Evolutionary conservation across 345 rosid species (phyloP).

Genomic region (Salix brachista): DNA sequence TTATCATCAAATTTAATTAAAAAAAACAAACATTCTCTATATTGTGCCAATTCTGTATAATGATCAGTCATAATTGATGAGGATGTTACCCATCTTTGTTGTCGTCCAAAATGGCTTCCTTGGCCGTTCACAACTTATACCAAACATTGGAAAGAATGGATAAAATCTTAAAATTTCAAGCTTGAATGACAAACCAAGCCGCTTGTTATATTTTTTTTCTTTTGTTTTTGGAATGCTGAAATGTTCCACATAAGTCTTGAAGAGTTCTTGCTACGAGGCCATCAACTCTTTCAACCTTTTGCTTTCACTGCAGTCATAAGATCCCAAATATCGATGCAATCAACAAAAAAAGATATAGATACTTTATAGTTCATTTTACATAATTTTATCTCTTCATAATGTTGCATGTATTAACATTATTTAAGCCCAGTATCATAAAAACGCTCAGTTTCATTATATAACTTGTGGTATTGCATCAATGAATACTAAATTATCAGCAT

Average conservation of each 20-base stretch:
- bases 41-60: background rate
- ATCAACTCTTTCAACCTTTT: conserved; percentile 40
- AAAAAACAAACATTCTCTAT: background rate
- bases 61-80: background rate
- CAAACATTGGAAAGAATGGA: background rate
- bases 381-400: no score
- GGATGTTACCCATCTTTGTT: background rate
- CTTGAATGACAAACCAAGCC: background rate
- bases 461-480: background rate
- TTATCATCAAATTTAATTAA: background rate
- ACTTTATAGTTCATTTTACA: no score
- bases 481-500: background rate
- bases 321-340: background rate
- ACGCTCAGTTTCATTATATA: background rate
- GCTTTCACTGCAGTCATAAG: conserved; percentile 37
- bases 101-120: background rate
- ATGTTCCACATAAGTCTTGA: background rate
- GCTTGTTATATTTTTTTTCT: background rate
- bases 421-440: background rate
- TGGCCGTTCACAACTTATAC: background rate
- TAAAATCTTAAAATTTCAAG: background rate
- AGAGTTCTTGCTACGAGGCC: conserved; percentile 2
- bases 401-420: background rate
- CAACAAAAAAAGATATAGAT: background rate
- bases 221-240: background rate